Evolutionary conservation across 768 basidiomycete species (phyloP), one percentile per base, ranked within the genome.

Genomic region (Boletus vermiculosoides): DNA sequence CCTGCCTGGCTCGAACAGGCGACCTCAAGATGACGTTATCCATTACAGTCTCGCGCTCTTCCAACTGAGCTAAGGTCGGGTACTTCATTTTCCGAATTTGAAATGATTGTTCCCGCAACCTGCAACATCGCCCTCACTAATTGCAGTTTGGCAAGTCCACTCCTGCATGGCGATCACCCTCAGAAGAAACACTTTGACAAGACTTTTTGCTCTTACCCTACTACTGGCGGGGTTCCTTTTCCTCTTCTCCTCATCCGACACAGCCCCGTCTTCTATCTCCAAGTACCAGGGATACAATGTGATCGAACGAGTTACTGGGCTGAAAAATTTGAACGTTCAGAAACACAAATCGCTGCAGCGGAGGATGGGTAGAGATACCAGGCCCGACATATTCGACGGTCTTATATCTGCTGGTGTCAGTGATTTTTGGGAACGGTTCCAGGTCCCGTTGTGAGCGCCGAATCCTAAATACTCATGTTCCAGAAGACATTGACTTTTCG

Each of bases 361-460:
- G 2, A 81, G 97, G 34, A 83, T 93, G 76, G 94, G 94, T 1
- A 78, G 96, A 57, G 96, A 98, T 66, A 85, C 89, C 63, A 78
- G 85, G 45, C 81, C 83, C 1, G 96, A 97, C 66, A 77, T 98
- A 51, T 84, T 98, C 62, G 81, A 84, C 47, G 80, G 82, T 56
- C 76, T 91, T 31, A 83, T 98, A 56, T 73, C 78, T 49, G 84
- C 90, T 66, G 96, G 96, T 16, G 82, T 87, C 41, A 66, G 78
- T 46, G 92, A 98, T 72, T 98, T 90, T 68, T 99, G 96, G 97
- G 84, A 87, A 15, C 79, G 92, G 30, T 97, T 92, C 71, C 94
- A 97, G 67, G 79, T 87, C 63, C 95, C 96, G 15, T 96, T 92
- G 91, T 92, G 65, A 70, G 90, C 80, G 11, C 37, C n/a, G 16